Base-by-base conservation (phyloP, 2,329 filamentous ascomycete genomes). In the Polytolypa hystricis region DNA sequence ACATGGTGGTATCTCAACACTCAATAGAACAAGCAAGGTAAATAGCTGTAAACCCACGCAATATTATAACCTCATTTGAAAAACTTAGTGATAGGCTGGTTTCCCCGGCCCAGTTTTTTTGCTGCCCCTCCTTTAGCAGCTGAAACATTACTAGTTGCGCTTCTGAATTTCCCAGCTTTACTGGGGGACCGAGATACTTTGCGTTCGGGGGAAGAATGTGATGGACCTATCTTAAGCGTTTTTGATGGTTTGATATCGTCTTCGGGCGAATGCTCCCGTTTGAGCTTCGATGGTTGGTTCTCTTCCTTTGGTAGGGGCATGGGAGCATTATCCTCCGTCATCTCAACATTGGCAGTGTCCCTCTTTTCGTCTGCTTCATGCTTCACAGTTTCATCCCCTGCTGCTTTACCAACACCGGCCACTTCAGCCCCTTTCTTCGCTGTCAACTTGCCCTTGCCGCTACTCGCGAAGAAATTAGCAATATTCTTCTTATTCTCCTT, bases 401-500 rank as follows among this genome's bases (percentile, higher is more conserved):
- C 40, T 23, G 51, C 46, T 42, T 56, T 55, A 8, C 49, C 39
- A 16, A 44, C 40, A 4, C 50, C 43, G 15, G 49, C 47, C 4
- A 42, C 41, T 17, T 56, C 53, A 34, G 54, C 54, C 26, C 58
- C 47, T 1, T 47, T 47, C 49, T 37, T 63, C 64, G 37, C 59
- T 59, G 26, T 30, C 17, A 18, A 12, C n/a, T 36, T 36, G 15
- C 16, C 35, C 42, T 70, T 53, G n/a, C 57, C 47, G 5, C 58
- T 67, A 28, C 76, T 81, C 5, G 71, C 71, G 52, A 96, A 96
- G 66, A 94, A 95, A 50, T 94, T 94, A 30, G 82, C 83, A 57
- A 96, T 96, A 47, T 91, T 95, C 33, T 72, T 77, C 64, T 93
- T 95, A 58, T 95, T 95, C 51, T 87, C 82, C 45, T 76, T 79